These are phyloP conservation scores for Collybia nuda DNA, from an alignment of 768 basidiomycete genomes.

Conservation along the genomic window DNA sequence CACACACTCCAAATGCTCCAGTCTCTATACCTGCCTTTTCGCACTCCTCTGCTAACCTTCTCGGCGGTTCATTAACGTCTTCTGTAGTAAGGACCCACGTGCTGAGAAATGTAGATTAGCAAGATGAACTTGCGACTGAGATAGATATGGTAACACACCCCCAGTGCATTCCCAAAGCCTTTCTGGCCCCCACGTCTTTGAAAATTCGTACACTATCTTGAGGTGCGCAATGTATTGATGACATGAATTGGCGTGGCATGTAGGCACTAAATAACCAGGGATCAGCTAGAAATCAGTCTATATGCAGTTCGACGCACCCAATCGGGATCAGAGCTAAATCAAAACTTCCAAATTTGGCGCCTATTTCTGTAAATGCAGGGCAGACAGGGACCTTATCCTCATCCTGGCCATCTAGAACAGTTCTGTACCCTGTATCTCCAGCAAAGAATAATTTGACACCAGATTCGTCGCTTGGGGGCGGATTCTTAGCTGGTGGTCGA, in stretches of 20 bases:
- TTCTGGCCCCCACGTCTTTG: conserved; percentile 58
- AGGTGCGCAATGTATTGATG: conserved; percentile 63
- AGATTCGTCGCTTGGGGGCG: conserved; percentile 30
- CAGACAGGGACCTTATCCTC: conserved; percentile 57
- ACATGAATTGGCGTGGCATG: conserved; percentile 52
- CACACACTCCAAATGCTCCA: conserved; percentile 54
- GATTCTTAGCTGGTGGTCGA: conserved; percentile 19
- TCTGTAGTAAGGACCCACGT: conserved; percentile 56
- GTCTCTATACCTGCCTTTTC: conserved; percentile 50
- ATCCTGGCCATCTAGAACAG: conserved; percentile 45
- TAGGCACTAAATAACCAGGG: conserved; percentile 47
- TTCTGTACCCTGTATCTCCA: conserved; percentile 68
- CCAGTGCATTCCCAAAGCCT: conserved; percentile 72
- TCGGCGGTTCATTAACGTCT: conserved; percentile 61
- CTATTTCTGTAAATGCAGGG: conserved; percentile 75
- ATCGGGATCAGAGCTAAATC: conserved; percentile 74
- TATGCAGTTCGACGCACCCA: conserved; percentile 34
- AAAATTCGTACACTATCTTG: conserved; percentile 69
- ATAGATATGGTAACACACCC: conserved; percentile 36
- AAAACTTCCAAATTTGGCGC: conserved; percentile 58
- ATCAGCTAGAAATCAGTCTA: neutral
- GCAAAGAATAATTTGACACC: conserved; percentile 54
- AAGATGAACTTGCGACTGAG: neutral
- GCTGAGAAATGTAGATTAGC: conserved; percentile 20
- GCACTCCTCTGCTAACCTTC: conserved; percentile 49